phyloP scores from a whole-genome alignment of 345 rosid species.

The Syzygium grande region DNA sequence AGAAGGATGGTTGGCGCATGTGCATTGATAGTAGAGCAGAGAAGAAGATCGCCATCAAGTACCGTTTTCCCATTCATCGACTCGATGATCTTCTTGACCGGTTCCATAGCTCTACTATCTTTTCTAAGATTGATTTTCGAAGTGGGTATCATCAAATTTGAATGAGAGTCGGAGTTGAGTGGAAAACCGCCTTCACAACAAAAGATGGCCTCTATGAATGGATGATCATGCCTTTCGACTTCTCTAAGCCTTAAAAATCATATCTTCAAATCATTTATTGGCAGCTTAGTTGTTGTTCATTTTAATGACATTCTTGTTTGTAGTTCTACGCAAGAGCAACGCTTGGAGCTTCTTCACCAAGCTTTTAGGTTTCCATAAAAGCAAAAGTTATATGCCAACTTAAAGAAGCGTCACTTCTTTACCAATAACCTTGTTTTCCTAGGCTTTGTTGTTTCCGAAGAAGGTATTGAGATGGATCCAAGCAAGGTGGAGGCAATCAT shows the following conservation, averaged over 20 bases:
- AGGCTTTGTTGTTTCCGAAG: background rate
- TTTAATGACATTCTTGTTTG: slow-evolving; percentile 4
- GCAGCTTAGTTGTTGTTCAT: background rate
- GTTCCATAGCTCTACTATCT: background rate
- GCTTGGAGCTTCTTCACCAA: background rate
- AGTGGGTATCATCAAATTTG: background rate
- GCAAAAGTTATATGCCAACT: background rate
- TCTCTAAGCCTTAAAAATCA: background rate
- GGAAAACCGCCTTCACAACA: background rate
- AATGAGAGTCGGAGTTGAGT: background rate
- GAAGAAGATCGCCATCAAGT: background rate
- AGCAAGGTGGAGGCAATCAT: background rate
- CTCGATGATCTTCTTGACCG: background rate
- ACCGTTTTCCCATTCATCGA: background rate
- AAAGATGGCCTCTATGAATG: background rate
- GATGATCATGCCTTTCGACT: background rate
- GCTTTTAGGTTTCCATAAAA: background rate
- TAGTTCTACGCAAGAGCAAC: background rate
- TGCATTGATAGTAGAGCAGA: background rate
- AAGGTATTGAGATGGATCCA: background rate
- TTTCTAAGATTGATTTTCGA: background rate
- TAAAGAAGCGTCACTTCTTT: background rate
- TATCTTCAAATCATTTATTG: background rate
- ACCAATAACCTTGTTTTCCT: background rate
- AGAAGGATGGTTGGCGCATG: background rate